Evolutionary conservation across 345 rosid species (phyloP).

Genomic region (Psidium friedrichsthalianum): DNA sequence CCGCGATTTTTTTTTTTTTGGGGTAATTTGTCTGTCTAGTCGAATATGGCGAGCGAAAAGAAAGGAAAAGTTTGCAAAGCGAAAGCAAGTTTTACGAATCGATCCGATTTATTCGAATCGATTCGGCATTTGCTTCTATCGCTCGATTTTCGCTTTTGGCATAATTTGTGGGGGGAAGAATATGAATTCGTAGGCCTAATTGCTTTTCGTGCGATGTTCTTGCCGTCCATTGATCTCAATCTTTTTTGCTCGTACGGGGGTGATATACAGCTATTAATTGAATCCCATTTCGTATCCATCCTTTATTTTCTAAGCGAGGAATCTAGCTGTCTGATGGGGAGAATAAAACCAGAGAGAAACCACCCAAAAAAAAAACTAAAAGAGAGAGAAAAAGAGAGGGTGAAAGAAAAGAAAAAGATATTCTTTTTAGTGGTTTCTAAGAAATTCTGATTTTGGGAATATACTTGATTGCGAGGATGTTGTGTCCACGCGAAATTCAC

Average conservation of each 20-base stretch:
- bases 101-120: not conserved
- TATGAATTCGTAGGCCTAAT: not conserved
- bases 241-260: not conserved
- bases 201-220: not conserved
- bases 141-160: not conserved
- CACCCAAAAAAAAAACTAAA: not conserved
- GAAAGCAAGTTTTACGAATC: not conserved
- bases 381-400: not conserved
- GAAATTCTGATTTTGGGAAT: constrained; percentile 25
- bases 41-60: not conserved
- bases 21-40: not conserved
- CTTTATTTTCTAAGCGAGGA: constrained; percentile 5
- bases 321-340: constrained; percentile 11
- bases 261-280: constrained; percentile 4
- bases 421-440: constrained; percentile 5
- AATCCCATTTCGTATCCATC: constrained; percentile 2
- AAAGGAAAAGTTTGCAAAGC: not conserved
- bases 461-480: not conserved
- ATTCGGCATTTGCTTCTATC: not conserved
- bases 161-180: not conserved
- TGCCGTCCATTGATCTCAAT: not conserved
- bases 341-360: constrained; percentile 16
- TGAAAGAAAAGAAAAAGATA: not conserved
- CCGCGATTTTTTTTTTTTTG: not conserved
- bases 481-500: not conserved